These are phyloP conservation scores for Candida pseudoglaebosa DNA, from an alignment of 805 yeast genomes.

Conservation along the genomic window DNA sequence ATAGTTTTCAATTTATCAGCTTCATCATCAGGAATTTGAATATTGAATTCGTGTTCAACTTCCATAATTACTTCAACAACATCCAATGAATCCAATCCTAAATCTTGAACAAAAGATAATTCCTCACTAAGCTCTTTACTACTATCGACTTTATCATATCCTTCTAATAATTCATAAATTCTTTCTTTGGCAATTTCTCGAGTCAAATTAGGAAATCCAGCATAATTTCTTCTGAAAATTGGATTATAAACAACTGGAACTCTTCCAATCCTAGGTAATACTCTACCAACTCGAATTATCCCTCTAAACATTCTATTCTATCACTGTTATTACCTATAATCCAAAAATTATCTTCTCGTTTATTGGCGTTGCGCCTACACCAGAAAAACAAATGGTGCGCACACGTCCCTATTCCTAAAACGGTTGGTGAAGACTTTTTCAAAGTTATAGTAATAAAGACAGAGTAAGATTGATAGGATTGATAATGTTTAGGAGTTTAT, in stretches of 20 bases:
- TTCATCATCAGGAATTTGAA: constrained; percentile 45
- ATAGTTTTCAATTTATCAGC: constrained; percentile 44
- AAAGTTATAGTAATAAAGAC: neutral
- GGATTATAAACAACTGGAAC: constrained; percentile 12
- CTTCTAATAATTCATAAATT: constrained; percentile 59
- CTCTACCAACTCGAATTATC: constrained; percentile 3
- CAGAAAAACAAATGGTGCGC: no score
- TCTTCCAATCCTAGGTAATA: constrained; percentile 10
- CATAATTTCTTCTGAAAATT: constrained; percentile 36
- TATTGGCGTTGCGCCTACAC: constrained; percentile 2
- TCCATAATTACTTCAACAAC: constrained; percentile 47
- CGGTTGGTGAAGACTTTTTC: neutral
- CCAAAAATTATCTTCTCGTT: neutral
- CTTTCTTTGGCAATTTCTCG: constrained; percentile 61
- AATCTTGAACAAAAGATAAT: constrained; percentile 35
- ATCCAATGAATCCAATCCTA: constrained; percentile 46
- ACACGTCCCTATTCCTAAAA: neutral
- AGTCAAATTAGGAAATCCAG: constrained; percentile 57
- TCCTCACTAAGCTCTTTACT: constrained; percentile 35
- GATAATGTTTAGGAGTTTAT: constrained; percentile 18
- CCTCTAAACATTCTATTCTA: constrained; percentile 11
- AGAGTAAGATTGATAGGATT: neutral
- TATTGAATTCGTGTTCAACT: constrained; percentile 45
- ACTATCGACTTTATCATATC: constrained; percentile 52
- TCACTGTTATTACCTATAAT: neutral